Evolutionary conservation across 805 yeast species (phyloP).

Genomic region (Phaffomyces antillensis): DNA sequence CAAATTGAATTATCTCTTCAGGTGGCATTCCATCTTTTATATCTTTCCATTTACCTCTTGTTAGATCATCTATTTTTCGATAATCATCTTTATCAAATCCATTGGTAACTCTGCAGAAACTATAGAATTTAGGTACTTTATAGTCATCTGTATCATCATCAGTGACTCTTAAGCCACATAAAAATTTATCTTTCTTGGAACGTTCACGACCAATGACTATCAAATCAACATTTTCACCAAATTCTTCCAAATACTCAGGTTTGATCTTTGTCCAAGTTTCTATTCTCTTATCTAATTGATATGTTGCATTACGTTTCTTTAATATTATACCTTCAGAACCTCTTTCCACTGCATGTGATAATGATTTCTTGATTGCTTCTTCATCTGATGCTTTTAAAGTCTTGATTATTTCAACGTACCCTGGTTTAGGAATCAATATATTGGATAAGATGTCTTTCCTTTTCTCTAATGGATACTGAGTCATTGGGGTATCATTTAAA

Average conservation of each 20-base stretch:
- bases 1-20: constrained; percentile 40
- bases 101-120: constrained; percentile 78
- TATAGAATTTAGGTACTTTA: constrained; percentile 34
- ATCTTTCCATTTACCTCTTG: constrained; percentile 56
- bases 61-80: constrained; percentile 45
- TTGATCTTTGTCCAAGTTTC: constrained; percentile 82
- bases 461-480: constrained; percentile 43
- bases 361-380: constrained; percentile 46
- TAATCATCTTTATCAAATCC: constrained; percentile 68
- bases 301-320: constrained; percentile 53
- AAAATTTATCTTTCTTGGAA: constrained; percentile 59
- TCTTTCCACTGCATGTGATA: constrained; percentile 49
- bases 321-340: constrained; percentile 80
- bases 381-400: constrained; percentile 34
- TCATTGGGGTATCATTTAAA: constrained; percentile 59
- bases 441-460: constrained; percentile 47
- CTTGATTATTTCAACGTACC: constrained; percentile 42
- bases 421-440: constrained; percentile 33
- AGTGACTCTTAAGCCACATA: constrained; percentile 60
- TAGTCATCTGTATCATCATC: constrained; percentile 25
- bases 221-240: constrained; percentile 82
- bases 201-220: constrained; percentile 72
- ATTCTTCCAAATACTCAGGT: constrained; percentile 82
- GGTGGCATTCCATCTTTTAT: constrained; percentile 36
- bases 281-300: constrained; percentile 53